Conservation (phyloP, 768 basidiomycete genomes). For the Floccularia luteovirens region DNA sequence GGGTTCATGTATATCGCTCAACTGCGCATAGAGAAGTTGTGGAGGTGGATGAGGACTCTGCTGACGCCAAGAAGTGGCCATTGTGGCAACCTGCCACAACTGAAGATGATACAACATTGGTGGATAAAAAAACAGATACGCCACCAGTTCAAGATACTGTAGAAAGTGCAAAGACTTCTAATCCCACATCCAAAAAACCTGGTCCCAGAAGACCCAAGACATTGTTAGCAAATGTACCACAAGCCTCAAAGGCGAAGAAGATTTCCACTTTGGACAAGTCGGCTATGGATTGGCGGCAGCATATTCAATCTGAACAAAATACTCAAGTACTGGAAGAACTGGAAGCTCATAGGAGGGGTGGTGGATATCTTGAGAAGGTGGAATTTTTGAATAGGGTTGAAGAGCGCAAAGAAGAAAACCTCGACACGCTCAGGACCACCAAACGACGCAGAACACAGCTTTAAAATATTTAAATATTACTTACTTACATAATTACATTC, state of each 20-base stretch:
- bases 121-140: background rate
- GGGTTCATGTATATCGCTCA: conserved; percentile 7
- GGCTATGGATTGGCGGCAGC: conserved; percentile 77
- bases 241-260: conserved; percentile 56
- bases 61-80: conserved; percentile 75
- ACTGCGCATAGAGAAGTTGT: conserved; percentile 50
- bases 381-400: conserved; percentile 77
- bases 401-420: conserved; percentile 56
- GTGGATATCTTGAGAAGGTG: conserved; percentile 80
- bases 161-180: conserved; percentile 7
- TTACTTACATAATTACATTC: too few relatives aligned
- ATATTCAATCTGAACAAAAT: conserved; percentile 37
- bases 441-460: conserved; percentile 46
- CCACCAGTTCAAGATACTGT: conserved; percentile 1
- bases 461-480: too few relatives aligned
- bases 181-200: conserved; percentile 34
- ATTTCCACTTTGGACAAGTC: conserved; percentile 82
- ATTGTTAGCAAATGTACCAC: conserved; percentile 46
- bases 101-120: conserved; percentile 1
- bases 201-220: conserved; percentile 65
- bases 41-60: conserved; percentile 65
- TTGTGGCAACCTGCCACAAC: conserved; percentile 26
- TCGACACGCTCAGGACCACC: conserved; percentile 47
- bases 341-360: conserved; percentile 64
- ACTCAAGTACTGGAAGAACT: conserved; percentile 57